Percentiles rank a stretch among this genome's conserved stretches.
Evolutionary conservation across 2,329 filamentous ascomycete species (phyloP).

Genomic region (Sarocladium oryzae): DNA sequence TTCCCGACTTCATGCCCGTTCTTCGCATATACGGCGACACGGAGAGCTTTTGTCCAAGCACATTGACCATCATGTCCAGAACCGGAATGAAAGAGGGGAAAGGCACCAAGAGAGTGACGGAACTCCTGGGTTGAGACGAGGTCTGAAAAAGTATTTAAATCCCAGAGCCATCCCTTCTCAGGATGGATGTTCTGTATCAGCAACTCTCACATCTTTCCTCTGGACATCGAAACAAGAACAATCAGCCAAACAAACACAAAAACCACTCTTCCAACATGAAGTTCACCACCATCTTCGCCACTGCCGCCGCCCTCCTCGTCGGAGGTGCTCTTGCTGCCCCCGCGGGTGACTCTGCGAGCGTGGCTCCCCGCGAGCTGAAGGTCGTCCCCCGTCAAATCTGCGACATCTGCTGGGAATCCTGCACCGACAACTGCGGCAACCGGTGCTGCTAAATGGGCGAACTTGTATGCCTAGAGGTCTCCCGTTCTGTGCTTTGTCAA

Average conservation of each 20-base stretch:
- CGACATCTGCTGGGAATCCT: not conserved
- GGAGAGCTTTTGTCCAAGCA: no score
- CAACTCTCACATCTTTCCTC: not conserved
- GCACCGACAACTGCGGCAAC: not conserved
- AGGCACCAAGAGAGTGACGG: no score
- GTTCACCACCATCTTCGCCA: constrained; percentile 1
- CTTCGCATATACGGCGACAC: no score
- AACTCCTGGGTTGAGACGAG: no score
- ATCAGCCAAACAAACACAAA: no score
- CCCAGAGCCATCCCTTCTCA: not conserved
- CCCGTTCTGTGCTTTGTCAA: no score
- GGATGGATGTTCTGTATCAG: not conserved
- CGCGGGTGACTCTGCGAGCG: not conserved
- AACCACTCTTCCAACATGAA: not conserved
- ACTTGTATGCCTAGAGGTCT: not conserved
- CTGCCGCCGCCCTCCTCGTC: not conserved
- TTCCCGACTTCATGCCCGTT: not conserved
- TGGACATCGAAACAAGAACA: not conserved
- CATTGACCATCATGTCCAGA: no score
- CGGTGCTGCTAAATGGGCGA: not conserved
- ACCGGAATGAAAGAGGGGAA: no score
- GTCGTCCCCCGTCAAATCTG: not conserved
- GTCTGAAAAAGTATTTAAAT: no score
- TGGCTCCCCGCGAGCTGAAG: not conserved
- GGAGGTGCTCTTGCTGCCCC: not conserved